Conservation (phyloP, 1,139 yeast genomes). For the Sugiyamaella neomexicana region DNA sequence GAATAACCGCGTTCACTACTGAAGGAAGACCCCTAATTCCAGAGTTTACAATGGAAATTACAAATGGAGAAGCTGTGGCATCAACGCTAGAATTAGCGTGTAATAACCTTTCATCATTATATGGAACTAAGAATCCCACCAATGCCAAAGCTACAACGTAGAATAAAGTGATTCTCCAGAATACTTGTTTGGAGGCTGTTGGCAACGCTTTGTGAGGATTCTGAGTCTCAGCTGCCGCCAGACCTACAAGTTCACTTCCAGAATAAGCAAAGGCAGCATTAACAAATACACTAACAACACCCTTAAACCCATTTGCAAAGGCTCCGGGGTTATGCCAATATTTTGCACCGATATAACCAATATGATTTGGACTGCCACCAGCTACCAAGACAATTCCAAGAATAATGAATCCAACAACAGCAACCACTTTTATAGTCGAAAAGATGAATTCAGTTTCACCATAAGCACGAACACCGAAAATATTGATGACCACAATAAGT, state of each 20-base stretch:
- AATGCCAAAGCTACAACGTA: constrained; percentile 61
- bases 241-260: constrained; percentile 79
- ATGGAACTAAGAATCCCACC: constrained; percentile 69
- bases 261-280: constrained; percentile 88
- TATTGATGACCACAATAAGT: constrained; percentile 54
- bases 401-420: constrained; percentile 65
- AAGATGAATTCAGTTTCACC: constrained; percentile 76
- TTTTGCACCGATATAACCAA: constrained; percentile 56
- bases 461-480: constrained; percentile 72
- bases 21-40: constrained; percentile 62
- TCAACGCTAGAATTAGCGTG: constrained; percentile 49
- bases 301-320: constrained; percentile 64
- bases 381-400: constrained; percentile 59
- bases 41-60: constrained; percentile 59
- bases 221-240: constrained; percentile 64
- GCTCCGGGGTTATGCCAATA: constrained; percentile 66
- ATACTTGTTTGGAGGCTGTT: constrained; percentile 69
- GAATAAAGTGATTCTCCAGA: constrained; percentile 69
- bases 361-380: constrained; percentile 74
- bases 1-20: constrained; percentile 68
- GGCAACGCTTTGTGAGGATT: constrained; percentile 67
- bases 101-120: constrained; percentile 50
- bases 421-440: constrained; percentile 59
- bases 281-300: constrained; percentile 76
- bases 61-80: constrained; percentile 69